Evolutionary conservation across 257 asterid species (phyloP), one percentile per base, ranked within the genome.

Genomic region (Apocynum venetum): DNA sequence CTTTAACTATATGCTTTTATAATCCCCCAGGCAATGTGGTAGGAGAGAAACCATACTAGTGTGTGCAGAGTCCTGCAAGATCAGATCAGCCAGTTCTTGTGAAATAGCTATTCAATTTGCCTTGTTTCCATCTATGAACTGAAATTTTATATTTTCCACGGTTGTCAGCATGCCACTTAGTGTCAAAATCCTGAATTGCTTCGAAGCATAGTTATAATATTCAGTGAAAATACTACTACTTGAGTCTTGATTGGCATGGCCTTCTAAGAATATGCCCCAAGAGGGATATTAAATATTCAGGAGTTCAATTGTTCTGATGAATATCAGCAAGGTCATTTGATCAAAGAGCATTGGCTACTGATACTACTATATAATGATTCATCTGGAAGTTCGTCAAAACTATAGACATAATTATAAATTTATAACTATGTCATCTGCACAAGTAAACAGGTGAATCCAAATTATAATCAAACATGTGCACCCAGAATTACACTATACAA

Each of bases 21-120:
- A 79, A 88, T 80, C 99, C 98, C 15, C 97, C 98, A 9, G 99
- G 99, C 56, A 95, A 95, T 80, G 79, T 93, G 8, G 86, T 90
- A 31, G 99, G 99, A 47, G 97, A 95, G 87, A 93, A 86, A 72
- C 99, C 99, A 20, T 95, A 95, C 72, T 95, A 88, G 78, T 68
- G 40, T 0, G 11, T 14, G 11, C 40, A 57, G 25, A 4, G 11
- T 57, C 35, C 49, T 46, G 49, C 49, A 46, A 17, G 61, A 56
- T 56, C 61, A 17, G 31, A 25, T 25, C 31, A 25, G 31, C 31
- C 31, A 25, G 31, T 25, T 25, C 31, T 25, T 25, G 31, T 25
- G 31, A 25, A 25, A 25, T 25, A 25, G 31, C 31, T 25, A 25
- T 25, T 25, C 31, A 25, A 25, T 25, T 56, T 56, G 61, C 67